Evolutionary conservation across 176 grass and related monocot species (phyloP).

Genomic region (Tuctoria greenei): DNA sequence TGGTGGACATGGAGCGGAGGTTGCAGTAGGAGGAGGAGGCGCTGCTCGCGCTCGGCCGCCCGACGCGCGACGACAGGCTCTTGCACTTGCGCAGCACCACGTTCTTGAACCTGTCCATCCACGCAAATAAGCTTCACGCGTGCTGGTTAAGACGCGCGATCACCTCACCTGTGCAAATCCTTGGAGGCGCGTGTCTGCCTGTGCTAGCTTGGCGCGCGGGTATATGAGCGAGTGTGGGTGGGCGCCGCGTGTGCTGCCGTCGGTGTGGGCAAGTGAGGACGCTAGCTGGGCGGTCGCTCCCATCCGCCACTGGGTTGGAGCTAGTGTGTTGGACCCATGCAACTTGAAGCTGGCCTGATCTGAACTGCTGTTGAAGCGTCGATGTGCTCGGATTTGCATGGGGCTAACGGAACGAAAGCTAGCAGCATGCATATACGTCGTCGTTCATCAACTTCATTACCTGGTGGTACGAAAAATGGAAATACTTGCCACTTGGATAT

Average conservation of each 20-base stretch:
- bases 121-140: background rate
- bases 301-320: background rate
- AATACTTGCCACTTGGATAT: too few species aligned
- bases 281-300: slow-evolving; percentile 6
- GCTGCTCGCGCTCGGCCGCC: slow-evolving; percentile 46
- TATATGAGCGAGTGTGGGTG: background rate
- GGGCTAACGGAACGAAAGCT: too few species aligned
- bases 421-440: too few species aligned
- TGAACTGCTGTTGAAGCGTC: background rate
- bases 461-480: too few species aligned
- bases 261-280: slow-evolving; percentile 15
- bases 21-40: slow-evolving; percentile 47
- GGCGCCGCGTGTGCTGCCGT: background rate
- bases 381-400: background rate
- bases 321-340: background rate
- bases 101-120: slow-evolving; percentile 48
- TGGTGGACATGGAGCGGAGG: slow-evolving; percentile 69
- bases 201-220: background rate
- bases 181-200: background rate
- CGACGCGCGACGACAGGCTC: slow-evolving; percentile 48
- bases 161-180: too few species aligned
- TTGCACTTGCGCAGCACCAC: slow-evolving; percentile 74
- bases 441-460: too few species aligned
- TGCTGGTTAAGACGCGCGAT: too few species aligned
- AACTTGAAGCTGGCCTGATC: background rate